Evolutionary conservation across 345 rosid species (phyloP).

Genomic region (Hirschfeldia incana): DNA sequence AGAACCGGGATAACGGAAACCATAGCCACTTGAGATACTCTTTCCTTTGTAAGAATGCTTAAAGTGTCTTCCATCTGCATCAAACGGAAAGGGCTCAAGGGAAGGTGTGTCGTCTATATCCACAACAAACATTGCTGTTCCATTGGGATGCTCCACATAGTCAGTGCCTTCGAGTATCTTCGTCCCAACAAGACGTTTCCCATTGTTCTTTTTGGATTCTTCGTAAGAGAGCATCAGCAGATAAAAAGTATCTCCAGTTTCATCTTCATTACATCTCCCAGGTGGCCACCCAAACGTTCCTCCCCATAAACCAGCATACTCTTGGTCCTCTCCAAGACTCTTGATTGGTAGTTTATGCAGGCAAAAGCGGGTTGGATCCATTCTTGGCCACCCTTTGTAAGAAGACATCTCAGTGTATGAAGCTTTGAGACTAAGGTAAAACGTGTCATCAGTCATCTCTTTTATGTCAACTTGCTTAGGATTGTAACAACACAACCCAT

Average conservation of each 20-base stretch:
- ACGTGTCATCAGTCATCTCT: constrained; percentile 53
- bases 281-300: constrained; percentile 69
- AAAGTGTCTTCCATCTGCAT: constrained; percentile 49
- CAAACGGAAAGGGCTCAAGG: constrained; percentile 62
- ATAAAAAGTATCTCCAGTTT: constrained; percentile 54
- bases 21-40: constrained; percentile 78
- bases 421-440: constrained; percentile 60
- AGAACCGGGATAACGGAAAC: constrained; percentile 74
- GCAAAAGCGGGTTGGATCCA: constrained; percentile 67
- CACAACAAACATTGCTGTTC: constrained; percentile 80
- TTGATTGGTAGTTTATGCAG: constrained; percentile 67
- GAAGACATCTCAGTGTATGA: constrained; percentile 55
- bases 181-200: constrained; percentile 62
- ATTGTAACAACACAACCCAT: constrained; percentile 42
- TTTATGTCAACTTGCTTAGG: constrained; percentile 49
- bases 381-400: constrained; percentile 83
- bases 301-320: constrained; percentile 85
- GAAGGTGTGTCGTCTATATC: constrained; percentile 40
- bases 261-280: constrained; percentile 48
- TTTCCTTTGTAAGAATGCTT: constrained; percentile 56
- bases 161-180: constrained; percentile 62
- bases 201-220: constrained; percentile 53
- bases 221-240: constrained; percentile 76
- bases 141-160: constrained; percentile 83
- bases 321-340: constrained; percentile 41